Evolutionary conservation across 805 yeast species (phyloP).

Genomic region (Wickerhamomyces chaumierensis): DNA sequence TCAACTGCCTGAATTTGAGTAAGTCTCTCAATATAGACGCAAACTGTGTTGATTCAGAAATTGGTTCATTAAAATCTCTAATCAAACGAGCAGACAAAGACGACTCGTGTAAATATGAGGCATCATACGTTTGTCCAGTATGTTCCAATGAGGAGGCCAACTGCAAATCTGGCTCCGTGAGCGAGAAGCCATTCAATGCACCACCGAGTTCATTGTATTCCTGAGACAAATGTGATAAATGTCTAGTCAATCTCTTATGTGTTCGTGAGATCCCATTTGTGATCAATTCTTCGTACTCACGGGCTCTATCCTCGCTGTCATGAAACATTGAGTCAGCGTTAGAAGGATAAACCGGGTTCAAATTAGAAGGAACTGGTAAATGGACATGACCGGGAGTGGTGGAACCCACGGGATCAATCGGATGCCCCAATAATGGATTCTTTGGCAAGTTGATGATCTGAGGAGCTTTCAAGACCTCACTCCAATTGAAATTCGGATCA

Average conservation of each 20-base stretch:
- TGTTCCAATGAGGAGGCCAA: conserved; percentile 56
- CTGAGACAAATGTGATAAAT: conserved; percentile 39
- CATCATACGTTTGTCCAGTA: conserved; percentile 79
- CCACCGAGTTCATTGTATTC: conserved; percentile 70
- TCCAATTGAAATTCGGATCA: conserved; percentile 87
- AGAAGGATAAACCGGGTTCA: neutral
- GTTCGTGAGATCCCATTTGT: conserved; percentile 41
- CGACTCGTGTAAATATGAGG: conserved; percentile 41
- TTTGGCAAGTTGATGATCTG: conserved; percentile 43
- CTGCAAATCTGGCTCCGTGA: conserved; percentile 26
- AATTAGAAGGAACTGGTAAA: conserved; percentile 46
- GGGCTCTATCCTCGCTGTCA: conserved; percentile 27
- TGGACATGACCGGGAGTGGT: conserved; percentile 44
- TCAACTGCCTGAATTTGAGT: conserved; percentile 40
- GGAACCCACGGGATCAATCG: conserved; percentile 44
- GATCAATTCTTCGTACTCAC: conserved; percentile 34
- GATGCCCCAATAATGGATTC: conserved; percentile 46
- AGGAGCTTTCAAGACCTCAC: conserved; percentile 55
- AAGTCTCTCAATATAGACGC: conserved; percentile 44
- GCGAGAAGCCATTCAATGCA: conserved; percentile 44
- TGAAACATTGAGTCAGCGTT: neutral
- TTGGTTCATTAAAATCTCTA: conserved; percentile 53
- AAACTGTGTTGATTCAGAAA: conserved; percentile 61
- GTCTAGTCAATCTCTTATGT: conserved; percentile 41
- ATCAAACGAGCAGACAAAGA: conserved; percentile 40